phyloP scores from a whole-genome alignment of 2,329 filamentous ascomycete genomes.

The Diaporthe nobilis region DNA sequence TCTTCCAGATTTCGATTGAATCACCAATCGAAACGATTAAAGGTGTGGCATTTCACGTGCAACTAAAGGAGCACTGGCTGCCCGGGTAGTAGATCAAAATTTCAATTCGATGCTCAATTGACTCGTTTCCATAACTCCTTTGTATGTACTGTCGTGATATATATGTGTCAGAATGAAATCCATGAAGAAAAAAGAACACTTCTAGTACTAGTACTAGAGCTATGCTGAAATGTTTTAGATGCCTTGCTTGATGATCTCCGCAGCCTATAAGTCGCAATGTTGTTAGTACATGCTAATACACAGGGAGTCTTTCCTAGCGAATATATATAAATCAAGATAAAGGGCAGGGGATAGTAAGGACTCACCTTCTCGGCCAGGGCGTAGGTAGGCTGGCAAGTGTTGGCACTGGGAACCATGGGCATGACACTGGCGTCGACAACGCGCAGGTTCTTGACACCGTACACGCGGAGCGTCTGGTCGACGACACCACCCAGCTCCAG shows the following conservation, averaged over 20 bases:
- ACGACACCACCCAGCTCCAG: slow-evolving; percentile 58
- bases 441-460: slow-evolving; percentile 52
- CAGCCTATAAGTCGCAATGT: slow-evolving; percentile 46
- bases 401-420: slow-evolving; percentile 55
- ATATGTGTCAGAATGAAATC: not conserved
- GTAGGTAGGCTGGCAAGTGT: slow-evolving; percentile 45
- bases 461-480: slow-evolving; percentile 54
- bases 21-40: not conserved
- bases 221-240: not conserved
- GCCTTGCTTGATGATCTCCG: slow-evolving; percentile 46
- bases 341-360: not conserved
- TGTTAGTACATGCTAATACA: not conserved
- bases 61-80: too few species aligned
- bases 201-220: not conserved
- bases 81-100: not conserved
- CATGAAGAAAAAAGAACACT: not conserved
- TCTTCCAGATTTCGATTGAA: not conserved
- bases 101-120: not conserved
- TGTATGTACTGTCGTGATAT: not conserved
- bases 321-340: not conserved
- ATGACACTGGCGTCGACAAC: slow-evolving; percentile 59
- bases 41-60: not conserved
- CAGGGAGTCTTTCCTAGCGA: too few species aligned
- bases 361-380: slow-evolving; percentile 52
- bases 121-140: not conserved